These are phyloP conservation scores for Solanum etuberosum DNA, from an alignment of 257 asterid genomes.

Conservation along the genomic window DNA sequence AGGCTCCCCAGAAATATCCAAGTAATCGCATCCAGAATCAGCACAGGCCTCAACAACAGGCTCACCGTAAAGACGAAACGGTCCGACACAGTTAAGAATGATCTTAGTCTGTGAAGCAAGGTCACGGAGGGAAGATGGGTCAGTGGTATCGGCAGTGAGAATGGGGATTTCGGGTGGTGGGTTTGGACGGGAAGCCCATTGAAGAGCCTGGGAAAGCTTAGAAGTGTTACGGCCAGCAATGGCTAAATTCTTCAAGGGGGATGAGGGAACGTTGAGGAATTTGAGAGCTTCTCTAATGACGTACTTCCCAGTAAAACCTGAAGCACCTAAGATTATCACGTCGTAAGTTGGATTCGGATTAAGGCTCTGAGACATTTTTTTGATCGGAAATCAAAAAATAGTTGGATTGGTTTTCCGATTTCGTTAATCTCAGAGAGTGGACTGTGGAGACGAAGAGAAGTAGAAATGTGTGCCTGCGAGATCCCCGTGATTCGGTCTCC, in stretches of 20 bases:
- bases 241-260: constrained; percentile 62
- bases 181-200: constrained; percentile 52
- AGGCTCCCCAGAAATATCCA: constrained; percentile 84
- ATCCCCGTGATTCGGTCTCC: not conserved
- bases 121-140: constrained; percentile 40
- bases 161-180: constrained; percentile 52
- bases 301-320: constrained; percentile 88
- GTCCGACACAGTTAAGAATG: constrained; percentile 74
- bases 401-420: not conserved
- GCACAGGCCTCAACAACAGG: constrained; percentile 80
- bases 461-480: not conserved
- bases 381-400: not conserved
- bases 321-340: constrained; percentile 64
- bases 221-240: constrained; percentile 69
- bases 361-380: not conserved
- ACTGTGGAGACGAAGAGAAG: not conserved
- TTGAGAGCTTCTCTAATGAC: constrained; percentile 82
- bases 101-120: constrained; percentile 55
- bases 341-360: constrained; percentile 23
- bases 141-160: constrained; percentile 64
- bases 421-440: not conserved
- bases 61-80: constrained; percentile 69
- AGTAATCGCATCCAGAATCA: constrained; percentile 64
- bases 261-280: constrained; percentile 53
- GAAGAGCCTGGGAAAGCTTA: constrained; percentile 49